Conservation (phyloP, 75 land plant genomes). For the Adiantum capillusveneris region DNA sequence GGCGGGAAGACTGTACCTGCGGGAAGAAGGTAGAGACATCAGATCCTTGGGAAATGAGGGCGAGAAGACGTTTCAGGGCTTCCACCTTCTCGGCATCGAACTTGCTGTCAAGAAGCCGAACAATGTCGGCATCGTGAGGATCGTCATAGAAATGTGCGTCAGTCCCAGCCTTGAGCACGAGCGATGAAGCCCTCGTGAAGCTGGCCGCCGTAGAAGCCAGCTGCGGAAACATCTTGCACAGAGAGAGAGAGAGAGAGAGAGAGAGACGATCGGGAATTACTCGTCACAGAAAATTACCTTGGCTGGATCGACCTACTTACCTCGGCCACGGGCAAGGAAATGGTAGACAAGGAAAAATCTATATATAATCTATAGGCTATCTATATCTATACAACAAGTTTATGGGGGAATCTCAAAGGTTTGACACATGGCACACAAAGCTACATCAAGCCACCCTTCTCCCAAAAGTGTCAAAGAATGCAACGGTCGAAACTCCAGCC, state of each 20-base stretch:
- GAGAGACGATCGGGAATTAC: too few species aligned
- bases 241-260: neutral
- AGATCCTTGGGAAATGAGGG: slow-evolving; percentile 85
- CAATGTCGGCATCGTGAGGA: slow-evolving; percentile 85
- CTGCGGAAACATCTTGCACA: slow-evolving; percentile 60
- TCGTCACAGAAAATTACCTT: too few species aligned
- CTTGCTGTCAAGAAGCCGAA: slow-evolving; percentile 76
- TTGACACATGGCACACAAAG: too few species aligned
- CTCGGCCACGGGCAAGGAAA: too few species aligned
- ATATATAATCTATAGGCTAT: too few species aligned
- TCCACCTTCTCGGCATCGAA: slow-evolving; percentile 89
- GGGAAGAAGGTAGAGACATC: slow-evolving; percentile 97
- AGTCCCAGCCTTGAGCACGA: slow-evolving; percentile 82
- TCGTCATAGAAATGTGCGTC: slow-evolving; percentile 97
- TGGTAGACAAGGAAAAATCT: too few species aligned
- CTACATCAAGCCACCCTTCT: too few species aligned
- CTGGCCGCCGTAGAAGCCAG: slow-evolving; percentile 75
- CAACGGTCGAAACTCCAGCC: too few species aligned
- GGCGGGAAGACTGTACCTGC: slow-evolving; percentile 38
- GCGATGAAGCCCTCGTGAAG: slow-evolving; percentile 62
- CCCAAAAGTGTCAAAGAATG: too few species aligned
- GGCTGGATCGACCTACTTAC: too few species aligned
- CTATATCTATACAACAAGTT: too few species aligned
- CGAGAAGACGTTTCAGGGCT: slow-evolving; percentile 87
- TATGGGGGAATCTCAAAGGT: too few species aligned